phyloP scores from a whole-genome alignment of 306 rosid species.

The Glycyrrhiza uralensis region DNA sequence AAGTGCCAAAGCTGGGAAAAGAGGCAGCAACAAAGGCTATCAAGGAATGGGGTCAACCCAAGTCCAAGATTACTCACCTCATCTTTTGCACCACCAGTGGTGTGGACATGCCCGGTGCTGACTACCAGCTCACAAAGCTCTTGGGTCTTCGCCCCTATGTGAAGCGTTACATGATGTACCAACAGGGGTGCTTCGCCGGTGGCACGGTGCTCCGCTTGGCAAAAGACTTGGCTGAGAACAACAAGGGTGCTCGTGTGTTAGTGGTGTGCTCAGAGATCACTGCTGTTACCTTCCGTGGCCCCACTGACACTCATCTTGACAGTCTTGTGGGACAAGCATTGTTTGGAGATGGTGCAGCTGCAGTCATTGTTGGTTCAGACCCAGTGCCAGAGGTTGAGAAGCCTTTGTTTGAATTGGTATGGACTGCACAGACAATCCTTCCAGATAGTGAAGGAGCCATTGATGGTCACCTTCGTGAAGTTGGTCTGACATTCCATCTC shows the following conservation, averaged over 20 bases:
- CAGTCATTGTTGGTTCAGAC: conserved; percentile 30
- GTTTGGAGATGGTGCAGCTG: conserved; percentile 34
- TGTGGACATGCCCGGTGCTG: conserved; percentile 38
- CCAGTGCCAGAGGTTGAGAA: conserved; percentile 15
- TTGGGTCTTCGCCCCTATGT: conserved; percentile 21
- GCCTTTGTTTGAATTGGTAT: conserved; percentile 24
- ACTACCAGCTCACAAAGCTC: conserved; percentile 35
- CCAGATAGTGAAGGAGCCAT: conserved; percentile 32
- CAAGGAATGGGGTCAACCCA: conserved; percentile 26
- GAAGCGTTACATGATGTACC: conserved; percentile 43
- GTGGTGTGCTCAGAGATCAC: conserved; percentile 31
- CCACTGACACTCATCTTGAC: conserved; percentile 29
- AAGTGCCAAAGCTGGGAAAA: conserved; percentile 32
- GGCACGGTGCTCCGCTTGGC: conserved; percentile 33
- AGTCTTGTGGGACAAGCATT: conserved; percentile 32
- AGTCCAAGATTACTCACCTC: conserved; percentile 30
- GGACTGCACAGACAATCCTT: conserved; percentile 28
- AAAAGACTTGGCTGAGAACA: conserved; percentile 29
- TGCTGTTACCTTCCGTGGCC: conserved; percentile 31
- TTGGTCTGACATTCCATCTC: background rate
- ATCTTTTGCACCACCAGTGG: conserved; percentile 35
- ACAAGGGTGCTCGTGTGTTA: conserved; percentile 28
- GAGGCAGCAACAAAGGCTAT: conserved; percentile 40
- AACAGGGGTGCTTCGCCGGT: conserved; percentile 29
- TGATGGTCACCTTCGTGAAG: conserved; percentile 30